phyloP scores from a whole-genome alignment of 345 rosid genomes.

The Aquilaria malaccensis region DNA sequence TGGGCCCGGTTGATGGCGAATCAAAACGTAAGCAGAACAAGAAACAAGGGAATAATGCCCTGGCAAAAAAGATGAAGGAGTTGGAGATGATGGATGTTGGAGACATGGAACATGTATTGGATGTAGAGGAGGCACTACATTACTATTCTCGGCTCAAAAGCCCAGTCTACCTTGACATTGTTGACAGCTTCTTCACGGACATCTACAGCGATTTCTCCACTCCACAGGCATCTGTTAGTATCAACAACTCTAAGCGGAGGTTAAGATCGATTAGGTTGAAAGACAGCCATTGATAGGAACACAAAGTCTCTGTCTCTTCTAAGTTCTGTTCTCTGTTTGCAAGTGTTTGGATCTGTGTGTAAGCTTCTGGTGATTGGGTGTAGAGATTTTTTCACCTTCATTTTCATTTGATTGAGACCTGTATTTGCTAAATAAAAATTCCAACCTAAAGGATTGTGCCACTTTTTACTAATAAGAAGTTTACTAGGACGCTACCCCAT shows the following conservation, averaged over 20 bases:
- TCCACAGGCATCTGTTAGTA: constrained; percentile 35
- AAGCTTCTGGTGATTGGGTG: no score
- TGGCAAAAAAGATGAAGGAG: constrained; percentile 82
- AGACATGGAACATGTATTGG: constrained; percentile 68
- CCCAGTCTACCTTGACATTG: constrained; percentile 76
- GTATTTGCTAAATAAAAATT: no score
- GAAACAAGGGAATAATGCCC: constrained; percentile 26
- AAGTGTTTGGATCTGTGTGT: background rate
- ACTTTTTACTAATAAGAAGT: no score
- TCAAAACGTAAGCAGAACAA: constrained; percentile 6
- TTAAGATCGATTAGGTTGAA: constrained; percentile 42
- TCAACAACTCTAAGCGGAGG: constrained; percentile 39
- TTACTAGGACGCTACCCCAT: no score
- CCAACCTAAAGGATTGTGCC: no score
- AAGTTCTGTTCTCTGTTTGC: constrained; percentile 1
- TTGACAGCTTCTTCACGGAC: constrained; percentile 72
- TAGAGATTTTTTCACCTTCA: no score
- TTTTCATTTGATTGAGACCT: no score
- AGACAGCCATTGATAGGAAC: background rate
- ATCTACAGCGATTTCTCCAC: constrained; percentile 69
- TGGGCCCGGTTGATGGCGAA: constrained; percentile 14
- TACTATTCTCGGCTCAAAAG: constrained; percentile 78
- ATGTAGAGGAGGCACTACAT: constrained; percentile 77
- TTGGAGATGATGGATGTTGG: constrained; percentile 71
- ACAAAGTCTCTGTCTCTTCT: constrained; percentile 3